These are phyloP conservation scores for Helicocarpus griseus DNA, from an alignment of 2,329 filamentous ascomycete species.

Conservation along the genomic window DNA sequence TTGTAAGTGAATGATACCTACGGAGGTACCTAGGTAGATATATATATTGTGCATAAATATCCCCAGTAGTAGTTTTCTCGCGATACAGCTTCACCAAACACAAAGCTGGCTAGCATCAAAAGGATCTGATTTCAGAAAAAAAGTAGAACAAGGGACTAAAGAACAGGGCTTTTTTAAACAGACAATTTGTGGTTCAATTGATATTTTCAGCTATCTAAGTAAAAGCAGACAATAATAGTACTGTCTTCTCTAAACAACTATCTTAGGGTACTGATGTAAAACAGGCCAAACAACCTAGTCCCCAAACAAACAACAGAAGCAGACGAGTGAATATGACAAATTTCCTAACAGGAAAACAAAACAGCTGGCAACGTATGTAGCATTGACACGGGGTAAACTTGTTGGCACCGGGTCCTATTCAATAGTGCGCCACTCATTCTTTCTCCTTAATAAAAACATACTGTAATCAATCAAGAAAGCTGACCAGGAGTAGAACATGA, in stretches of 20 bases:
- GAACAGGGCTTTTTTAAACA: background rate
- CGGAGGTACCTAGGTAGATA: too few relatives aligned
- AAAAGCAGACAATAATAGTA: background rate
- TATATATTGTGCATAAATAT: too few relatives aligned
- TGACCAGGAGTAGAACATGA: background rate
- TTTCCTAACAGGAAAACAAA: background rate
- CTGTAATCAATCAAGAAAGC: background rate
- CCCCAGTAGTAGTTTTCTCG: too few relatives aligned
- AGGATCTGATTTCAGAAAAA: too few relatives aligned
- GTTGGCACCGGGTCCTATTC: too few relatives aligned
- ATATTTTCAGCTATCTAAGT: background rate
- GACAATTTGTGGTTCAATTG: constrained; percentile 2
- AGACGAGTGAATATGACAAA: background rate
- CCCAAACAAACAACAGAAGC: background rate
- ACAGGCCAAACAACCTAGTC: background rate
- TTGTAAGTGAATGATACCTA: too few relatives aligned
- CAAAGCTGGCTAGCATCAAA: too few relatives aligned
- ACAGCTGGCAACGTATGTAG: too few relatives aligned
- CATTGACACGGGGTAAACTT: too few relatives aligned
- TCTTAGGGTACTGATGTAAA: background rate
- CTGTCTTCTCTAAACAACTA: background rate
- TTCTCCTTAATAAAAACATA: background rate
- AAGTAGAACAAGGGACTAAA: too few relatives aligned
- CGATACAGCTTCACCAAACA: too few relatives aligned
- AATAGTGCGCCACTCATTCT: too few relatives aligned